phyloP scores from a whole-genome alignment of 805 yeast species.

The Cyberlindnera xishuangbannaensis region DNA sequence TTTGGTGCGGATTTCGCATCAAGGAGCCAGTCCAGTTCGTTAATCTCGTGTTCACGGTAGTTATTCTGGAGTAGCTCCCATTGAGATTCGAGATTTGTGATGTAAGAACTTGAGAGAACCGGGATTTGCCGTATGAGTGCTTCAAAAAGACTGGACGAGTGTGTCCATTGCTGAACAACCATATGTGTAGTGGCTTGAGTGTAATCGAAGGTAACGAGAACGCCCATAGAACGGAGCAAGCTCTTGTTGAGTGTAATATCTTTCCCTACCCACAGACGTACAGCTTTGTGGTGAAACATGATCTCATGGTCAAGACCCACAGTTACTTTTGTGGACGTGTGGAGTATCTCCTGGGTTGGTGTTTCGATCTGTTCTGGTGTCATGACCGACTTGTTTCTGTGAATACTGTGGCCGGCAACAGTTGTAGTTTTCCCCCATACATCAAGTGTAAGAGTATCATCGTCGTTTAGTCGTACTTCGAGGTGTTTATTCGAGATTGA shows the following conservation, averaged over 20 bases:
- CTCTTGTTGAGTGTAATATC: too few species aligned
- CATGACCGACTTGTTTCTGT: too few species aligned
- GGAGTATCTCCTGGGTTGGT: too few species aligned
- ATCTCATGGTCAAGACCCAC: too few species aligned
- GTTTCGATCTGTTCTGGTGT: too few species aligned
- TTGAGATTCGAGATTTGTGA: too few species aligned
- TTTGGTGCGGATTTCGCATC: constrained; percentile 22
- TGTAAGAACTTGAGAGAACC: constrained; percentile 24
- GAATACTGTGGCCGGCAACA: too few species aligned
- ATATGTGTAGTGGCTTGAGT: constrained; percentile 4
- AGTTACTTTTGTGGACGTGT: too few species aligned
- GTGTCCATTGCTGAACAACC: constrained; percentile 1
- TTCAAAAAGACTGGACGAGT: constrained; percentile 13
- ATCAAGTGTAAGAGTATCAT: not conserved
- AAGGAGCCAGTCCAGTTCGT: constrained; percentile 19
- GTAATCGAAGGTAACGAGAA: not conserved
- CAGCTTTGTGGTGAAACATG: too few species aligned
- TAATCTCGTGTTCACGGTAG: constrained; percentile 24
- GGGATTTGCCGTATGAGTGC: constrained; percentile 30
- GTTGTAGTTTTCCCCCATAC: constrained; percentile 1
- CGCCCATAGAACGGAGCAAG: too few species aligned
- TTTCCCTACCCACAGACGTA: too few species aligned
- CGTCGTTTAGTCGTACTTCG: not conserved
- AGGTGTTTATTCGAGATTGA: not conserved
- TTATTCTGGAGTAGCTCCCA: constrained; percentile 12